phyloP scores from a whole-genome alignment of 139 green algal species.

The Closterium sp. region DNA sequence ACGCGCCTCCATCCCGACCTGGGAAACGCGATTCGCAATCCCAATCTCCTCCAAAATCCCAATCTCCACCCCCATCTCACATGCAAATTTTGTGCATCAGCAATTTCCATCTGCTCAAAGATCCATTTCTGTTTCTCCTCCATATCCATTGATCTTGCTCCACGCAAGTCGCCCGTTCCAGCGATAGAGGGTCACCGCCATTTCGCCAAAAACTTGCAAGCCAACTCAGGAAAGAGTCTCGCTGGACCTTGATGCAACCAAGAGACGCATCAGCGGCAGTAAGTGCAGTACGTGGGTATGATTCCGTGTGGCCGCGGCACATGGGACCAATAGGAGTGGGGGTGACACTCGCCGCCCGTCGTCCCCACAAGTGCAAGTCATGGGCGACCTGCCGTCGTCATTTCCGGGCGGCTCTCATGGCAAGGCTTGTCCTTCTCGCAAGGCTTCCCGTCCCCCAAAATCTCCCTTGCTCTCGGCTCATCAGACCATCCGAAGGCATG shows the following conservation, averaged over 20 bases:
- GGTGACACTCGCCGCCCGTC: background rate
- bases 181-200: background rate
- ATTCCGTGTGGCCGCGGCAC: background rate
- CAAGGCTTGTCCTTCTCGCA: background rate
- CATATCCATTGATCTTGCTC: background rate
- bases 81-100: background rate
- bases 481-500: too few relatives aligned
- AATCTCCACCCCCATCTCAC: background rate
- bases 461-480: too few relatives aligned
- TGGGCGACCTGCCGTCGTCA: background rate
- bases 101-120: background rate
- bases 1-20: background rate
- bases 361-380: background rate
- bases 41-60: background rate
- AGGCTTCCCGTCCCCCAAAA: too few relatives aligned
- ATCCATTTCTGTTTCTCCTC: background rate
- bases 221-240: background rate
- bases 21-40: background rate
- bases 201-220: background rate
- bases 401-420: background rate
- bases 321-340: background rate
- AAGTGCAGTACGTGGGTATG: background rate
- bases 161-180: background rate
- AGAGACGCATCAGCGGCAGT: background rate
- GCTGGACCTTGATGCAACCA: background rate